phyloP scores from a whole-genome alignment of 108 stramenopile genomes.

The Nitzschia palea region DNA sequence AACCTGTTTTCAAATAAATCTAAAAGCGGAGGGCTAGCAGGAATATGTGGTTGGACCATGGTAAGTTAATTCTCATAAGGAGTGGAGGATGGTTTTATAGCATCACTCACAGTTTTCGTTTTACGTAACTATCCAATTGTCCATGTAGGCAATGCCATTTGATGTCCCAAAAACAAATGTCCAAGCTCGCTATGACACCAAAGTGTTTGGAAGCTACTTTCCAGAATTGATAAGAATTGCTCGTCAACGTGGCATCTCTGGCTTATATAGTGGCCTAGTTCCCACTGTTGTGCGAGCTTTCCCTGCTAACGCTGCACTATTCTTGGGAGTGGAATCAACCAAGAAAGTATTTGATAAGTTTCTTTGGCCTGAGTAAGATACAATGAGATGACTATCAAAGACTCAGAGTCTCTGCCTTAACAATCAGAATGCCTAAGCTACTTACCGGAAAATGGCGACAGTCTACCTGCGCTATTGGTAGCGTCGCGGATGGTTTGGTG shows the following conservation, averaged over 20 bases:
- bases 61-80: slow-evolving; percentile 14
- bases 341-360: slow-evolving; percentile 83
- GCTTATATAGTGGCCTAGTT: slow-evolving; percentile 74
- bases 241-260: slow-evolving; percentile 65
- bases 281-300: slow-evolving; percentile 88
- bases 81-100: neutral
- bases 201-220: slow-evolving; percentile 83
- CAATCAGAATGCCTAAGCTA: too few species aligned
- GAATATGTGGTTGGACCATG: slow-evolving; percentile 84
- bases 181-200: slow-evolving; percentile 82
- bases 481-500: too few species aligned
- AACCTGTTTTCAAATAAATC: neutral
- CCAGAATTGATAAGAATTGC: slow-evolving; percentile 75
- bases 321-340: slow-evolving; percentile 85
- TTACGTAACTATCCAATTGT: too few species aligned
- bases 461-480: too few species aligned
- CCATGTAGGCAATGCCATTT: slow-evolving; percentile 47
- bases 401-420: too few species aligned
- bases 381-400: too few species aligned
- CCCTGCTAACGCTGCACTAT: slow-evolving; percentile 91
- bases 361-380: slow-evolving; percentile 26
- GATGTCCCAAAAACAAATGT: slow-evolving; percentile 94
- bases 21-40: slow-evolving; percentile 81
- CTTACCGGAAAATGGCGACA: too few species aligned
- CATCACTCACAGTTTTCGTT: neutral